Base-by-base conservation (phyloP, 2,329 filamentous ascomycete species). In the Conoideocrella luteorostrata region DNA sequence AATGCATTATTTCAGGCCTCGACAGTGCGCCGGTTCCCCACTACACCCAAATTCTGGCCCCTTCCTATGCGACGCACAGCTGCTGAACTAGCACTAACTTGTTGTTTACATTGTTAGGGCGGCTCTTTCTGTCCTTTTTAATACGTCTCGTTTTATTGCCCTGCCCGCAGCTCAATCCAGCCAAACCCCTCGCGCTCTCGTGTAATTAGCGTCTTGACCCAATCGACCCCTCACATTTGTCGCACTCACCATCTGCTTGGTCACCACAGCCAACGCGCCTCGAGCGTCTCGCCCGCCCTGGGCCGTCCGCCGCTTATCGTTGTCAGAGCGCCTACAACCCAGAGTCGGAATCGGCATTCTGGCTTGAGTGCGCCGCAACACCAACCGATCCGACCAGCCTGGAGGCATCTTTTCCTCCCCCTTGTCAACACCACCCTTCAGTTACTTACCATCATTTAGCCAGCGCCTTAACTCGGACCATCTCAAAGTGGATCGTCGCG, bases 401-500 rank as follows among this genome's bases (percentile, higher is more conserved):
- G n/a, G n/a, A n/a, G n/a, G n/a, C n/a, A n/a, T 36, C 36, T 17
- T 26, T 21, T 24, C 36, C 23, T 15, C n/a, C 24, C 13, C 15
- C 22, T 20, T 18, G 6, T 15, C 20, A 17, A 12, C n/a, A n/a
- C n/a, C n/a, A n/a, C n/a, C n/a, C n/a, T n/a, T n/a, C n/a, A n/a
- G n/a, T 33, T 26, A 18, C 15, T 13, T 28, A n/a, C 21, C 17
- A 17, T 23, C 32, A 21, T 22, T 11, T 21, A 35, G 35, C 24
- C 18, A 47, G 51, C 59, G 56, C 63, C 63, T 68, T 68, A 67
- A 55, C 66, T 72, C 67, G 64, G 67, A 61, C 68, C 61, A 58
- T 69, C 64, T 67, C 55, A 12, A 55, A 52, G 48, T 56, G 62
- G 65, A 68, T 66, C 54, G 69, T 73, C 64, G 69, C 59, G 66